phyloP scores from a whole-genome alignment of 176 grass and related monocot species.

The Hsuehochloa calcarea region DNA sequence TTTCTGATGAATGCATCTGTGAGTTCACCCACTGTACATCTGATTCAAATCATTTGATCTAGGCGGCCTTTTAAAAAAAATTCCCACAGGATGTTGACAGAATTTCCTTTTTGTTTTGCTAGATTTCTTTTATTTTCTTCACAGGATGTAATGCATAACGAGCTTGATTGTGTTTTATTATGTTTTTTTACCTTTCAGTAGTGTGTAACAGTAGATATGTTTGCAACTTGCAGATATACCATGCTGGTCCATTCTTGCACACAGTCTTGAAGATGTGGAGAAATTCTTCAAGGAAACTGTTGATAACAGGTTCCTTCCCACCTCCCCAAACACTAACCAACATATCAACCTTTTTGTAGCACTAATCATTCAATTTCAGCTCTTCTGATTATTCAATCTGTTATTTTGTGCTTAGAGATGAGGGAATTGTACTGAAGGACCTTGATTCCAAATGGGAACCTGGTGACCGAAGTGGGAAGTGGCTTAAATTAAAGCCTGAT shows the following conservation, averaged over 20 bases:
- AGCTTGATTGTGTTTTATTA: constrained; percentile 11
- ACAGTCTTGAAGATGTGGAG: constrained; percentile 77
- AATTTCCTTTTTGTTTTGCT: background rate
- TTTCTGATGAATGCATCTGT: background rate
- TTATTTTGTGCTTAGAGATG: constrained; percentile 57
- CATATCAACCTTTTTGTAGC: background rate
- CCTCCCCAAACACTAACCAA: background rate
- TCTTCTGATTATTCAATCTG: constrained; percentile 25
- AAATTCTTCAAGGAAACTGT: constrained; percentile 93
- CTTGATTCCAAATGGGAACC: constrained; percentile 97
- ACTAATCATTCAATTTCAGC: background rate
- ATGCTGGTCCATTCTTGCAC: constrained; percentile 79
- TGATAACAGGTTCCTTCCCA: constrained; percentile 72
- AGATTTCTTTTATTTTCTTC: background rate
- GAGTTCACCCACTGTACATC: background rate
- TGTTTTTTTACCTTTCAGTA: background rate
- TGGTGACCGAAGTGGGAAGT: constrained; percentile 83
- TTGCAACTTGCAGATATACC: constrained; percentile 70
- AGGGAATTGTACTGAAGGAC: constrained; percentile 93
- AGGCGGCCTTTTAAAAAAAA: background rate
- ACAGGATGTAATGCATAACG: background rate
- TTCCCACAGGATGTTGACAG: background rate
- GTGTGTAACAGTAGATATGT: constrained; percentile 1
- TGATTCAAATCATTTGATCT: background rate
- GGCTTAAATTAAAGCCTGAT: constrained; percentile 97